Percentiles rank a stretch among this genome's conserved stretches.
Conservation (phyloP, 2,329 filamentous ascomycete genomes). For the Aureobasidium sp. region DNA sequence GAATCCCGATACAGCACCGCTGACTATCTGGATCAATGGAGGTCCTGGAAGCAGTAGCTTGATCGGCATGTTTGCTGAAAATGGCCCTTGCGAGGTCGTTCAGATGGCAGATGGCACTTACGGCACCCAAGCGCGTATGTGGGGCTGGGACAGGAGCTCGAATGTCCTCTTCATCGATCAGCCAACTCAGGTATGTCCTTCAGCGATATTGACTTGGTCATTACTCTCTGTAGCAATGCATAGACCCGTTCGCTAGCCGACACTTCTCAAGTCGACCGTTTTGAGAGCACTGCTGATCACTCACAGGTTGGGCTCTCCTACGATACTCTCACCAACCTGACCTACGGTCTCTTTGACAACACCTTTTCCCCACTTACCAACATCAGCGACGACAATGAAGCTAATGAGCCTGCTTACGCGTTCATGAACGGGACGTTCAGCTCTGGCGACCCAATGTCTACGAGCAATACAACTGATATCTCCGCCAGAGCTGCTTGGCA, state of each 20-base stretch:
- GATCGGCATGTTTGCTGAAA: conserved; percentile 56
- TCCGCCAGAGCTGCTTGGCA: conserved; percentile 52
- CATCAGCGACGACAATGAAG: conserved; percentile 25
- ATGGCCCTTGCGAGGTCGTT: conserved; percentile 43
- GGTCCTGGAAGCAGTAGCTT: conserved; percentile 60
- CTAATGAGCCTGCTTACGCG: background rate
- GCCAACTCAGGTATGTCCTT: conserved; percentile 50
- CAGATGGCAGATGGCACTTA: conserved; percentile 39
- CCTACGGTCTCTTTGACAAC: conserved; percentile 43
- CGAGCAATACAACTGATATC: conserved; percentile 30
- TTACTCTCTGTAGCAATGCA: background rate
- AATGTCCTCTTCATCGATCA: conserved; percentile 56
- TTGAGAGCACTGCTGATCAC: background rate
- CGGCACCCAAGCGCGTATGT: conserved; percentile 51
- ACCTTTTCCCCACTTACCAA: conserved; percentile 32
- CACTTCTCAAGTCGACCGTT: background rate
- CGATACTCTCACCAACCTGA: conserved; percentile 57
- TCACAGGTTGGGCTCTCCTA: conserved; percentile 55
- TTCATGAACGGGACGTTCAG: conserved; percentile 58
- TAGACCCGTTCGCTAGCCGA: background rate
- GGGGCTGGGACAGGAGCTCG: conserved; percentile 57
- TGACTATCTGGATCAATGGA: conserved; percentile 61
- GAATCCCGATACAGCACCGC: conserved; percentile 41
- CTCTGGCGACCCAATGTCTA: conserved; percentile 38
- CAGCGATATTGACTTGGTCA: background rate